A percentile compares a stretch with the other conserved stretches of the same genome.
These are phyloP conservation scores for Caryopteris hybrid DNA, from an alignment of 305 asterid species.

Conservation along the genomic window DNA sequence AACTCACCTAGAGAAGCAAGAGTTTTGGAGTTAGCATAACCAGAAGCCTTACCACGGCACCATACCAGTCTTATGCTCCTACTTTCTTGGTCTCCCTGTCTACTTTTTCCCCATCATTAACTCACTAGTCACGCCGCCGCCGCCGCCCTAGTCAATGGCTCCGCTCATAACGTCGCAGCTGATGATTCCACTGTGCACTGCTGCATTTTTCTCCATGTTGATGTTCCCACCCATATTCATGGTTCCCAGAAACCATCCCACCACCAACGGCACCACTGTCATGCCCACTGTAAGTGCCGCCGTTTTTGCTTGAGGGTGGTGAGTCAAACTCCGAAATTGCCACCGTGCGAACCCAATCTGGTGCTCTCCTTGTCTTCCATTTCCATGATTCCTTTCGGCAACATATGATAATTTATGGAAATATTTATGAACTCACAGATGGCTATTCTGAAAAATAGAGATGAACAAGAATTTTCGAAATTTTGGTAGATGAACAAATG, in stretches of 20 bases:
- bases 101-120: constrained; percentile 34
- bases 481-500: not conserved
- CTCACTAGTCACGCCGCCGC: constrained; percentile 17
- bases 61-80: constrained; percentile 21
- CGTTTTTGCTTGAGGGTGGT: constrained; percentile 17
- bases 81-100: constrained; percentile 37
- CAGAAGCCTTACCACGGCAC: constrained; percentile 43
- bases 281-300: constrained; percentile 7
- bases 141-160: not conserved
- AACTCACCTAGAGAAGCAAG: constrained; percentile 51
- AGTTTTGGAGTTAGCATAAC: constrained; percentile 37
- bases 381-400: constrained; percentile 11
- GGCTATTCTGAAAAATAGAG: not conserved
- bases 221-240: constrained; percentile 16
- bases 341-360: constrained; percentile 33
- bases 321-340: constrained; percentile 35
- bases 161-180: not conserved
- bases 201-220: constrained; percentile 17
- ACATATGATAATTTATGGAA: not conserved
- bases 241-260: constrained; percentile 6
- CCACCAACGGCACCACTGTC: constrained; percentile 13
- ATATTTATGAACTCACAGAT: not conserved
- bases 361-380: constrained; percentile 44
- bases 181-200: not conserved
- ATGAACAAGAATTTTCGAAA: not conserved